Base-by-base conservation (phyloP, 805 yeast genomes). In the Candida ortonii region DNA sequence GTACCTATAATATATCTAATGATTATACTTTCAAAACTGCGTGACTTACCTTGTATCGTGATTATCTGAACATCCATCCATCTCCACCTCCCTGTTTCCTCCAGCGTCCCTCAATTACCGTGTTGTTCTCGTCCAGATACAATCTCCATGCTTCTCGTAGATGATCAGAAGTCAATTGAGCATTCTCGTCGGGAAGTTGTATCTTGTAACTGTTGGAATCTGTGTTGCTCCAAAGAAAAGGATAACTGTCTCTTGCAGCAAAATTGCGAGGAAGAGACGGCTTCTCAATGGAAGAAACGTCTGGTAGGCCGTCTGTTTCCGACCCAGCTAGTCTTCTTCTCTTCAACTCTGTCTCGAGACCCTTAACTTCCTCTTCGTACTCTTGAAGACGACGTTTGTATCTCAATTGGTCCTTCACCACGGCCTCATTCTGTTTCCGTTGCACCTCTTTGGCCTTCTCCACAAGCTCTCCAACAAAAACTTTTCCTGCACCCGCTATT, bases 131-230 rank as follows among this genome's bases (percentile, higher is more conserved):
- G 26, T 70, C 44, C 45, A 75, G 77, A 46, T 80, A 83, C 30
- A 83, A 57, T 47, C 94, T 67, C 90, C 94, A 85, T 1, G 96
- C 96, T 49, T 87, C 95, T 32, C 94, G 62, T 18, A 89, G 70
- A 53, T 89, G 94, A 41, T 84, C 88, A 0, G 97, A 95, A 21
- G 76, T 67, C 28, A 89, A 57, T 1, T 96, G 96, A 30, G 68
- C 68, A 25, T 64, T 54, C 12, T 57, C 61, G 25, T 43, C 43
- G 13, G 62, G 62, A 6, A 53, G 33, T 18, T 39, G 36, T 25
- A 54, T 45, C 16, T 31, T 34, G 36, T 41, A 52, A 14, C 30
- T 39, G 22, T 47, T 40, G 31, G 37, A 48, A 11, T 52, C 21
- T 10, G 33, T 22, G 10, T 26, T 22, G 9, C 23, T 29, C 19